These are phyloP conservation scores for Russula abietina DNA, from an alignment of 768 basidiomycete genomes.

Conservation along the genomic window DNA sequence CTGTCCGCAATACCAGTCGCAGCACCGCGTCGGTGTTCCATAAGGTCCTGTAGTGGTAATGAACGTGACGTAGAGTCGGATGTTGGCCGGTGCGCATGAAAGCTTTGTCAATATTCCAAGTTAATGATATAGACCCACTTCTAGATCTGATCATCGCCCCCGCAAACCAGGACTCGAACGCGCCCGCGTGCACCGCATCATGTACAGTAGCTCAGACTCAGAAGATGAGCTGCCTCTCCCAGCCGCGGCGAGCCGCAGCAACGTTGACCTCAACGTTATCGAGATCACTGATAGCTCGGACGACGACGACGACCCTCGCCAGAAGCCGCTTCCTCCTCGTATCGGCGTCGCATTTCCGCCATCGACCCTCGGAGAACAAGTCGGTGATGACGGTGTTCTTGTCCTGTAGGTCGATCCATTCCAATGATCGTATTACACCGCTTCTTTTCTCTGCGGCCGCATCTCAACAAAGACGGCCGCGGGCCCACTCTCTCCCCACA, in stretches of 20 bases:
- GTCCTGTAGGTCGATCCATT: constrained; percentile 2
- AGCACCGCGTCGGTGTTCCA: neutral
- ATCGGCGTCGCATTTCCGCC: neutral
- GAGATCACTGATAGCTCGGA: constrained; percentile 20
- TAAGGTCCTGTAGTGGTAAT: neutral
- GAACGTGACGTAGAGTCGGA: constrained; percentile 5
- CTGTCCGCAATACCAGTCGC: constrained; percentile 1
- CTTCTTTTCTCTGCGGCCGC: neutral
- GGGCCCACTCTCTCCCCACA: neutral
- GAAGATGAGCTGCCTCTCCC: neutral
- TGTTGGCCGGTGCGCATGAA: constrained; percentile 6
- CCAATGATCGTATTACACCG: neutral
- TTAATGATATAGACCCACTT: neutral
- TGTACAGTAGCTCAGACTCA: constrained; percentile 16
- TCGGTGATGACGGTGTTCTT: constrained; percentile 3
- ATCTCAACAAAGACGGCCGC: neutral
- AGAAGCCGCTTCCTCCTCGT: neutral
- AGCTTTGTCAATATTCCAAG: neutral
- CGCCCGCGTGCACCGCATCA: constrained; percentile 9
- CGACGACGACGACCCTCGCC: neutral
- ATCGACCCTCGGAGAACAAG: neutral
- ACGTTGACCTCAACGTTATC: neutral
- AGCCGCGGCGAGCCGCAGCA: neutral
- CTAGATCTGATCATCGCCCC: neutral
- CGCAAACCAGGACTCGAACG: constrained; percentile 4